These are phyloP conservation scores for Wickerhamiella alocasiicola DNA, from an alignment of 805 yeast genomes.

Conservation along the genomic window DNA sequence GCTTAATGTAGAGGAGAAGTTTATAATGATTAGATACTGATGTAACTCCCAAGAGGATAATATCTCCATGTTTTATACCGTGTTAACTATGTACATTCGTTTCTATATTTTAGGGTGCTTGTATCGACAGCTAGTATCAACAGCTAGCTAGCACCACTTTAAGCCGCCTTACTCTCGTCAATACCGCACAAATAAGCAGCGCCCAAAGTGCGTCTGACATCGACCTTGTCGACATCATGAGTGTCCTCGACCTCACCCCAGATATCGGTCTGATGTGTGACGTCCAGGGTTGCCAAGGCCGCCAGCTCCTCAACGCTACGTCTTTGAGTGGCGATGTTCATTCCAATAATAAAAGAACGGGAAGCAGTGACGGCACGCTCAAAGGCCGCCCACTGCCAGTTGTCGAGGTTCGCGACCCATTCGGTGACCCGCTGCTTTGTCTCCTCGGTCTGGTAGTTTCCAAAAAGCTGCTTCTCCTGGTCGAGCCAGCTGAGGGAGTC, in stretches of 20 bases:
- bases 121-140: no score
- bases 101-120: no score
- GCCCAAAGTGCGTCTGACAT: conserved; percentile 68
- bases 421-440: conserved; percentile 48
- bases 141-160: no score
- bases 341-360: conserved; percentile 77
- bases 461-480: conserved; percentile 70
- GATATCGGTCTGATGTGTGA: conserved; percentile 66
- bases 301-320: conserved; percentile 56
- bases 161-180: no score
- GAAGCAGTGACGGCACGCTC: conserved; percentile 81
- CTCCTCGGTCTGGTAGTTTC: conserved; percentile 55
- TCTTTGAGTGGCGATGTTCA: conserved; percentile 38
- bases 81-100: no score
- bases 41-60: no score
- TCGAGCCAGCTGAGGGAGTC: conserved; percentile 51
- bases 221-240: conserved; percentile 93
- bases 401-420: conserved; percentile 51
- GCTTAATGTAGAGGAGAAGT: neutral
- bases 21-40: neutral
- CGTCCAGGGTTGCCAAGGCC: conserved; percentile 67
- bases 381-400: conserved; percentile 74
- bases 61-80: no score
- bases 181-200: conserved; percentile 54
- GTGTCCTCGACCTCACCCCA: conserved; percentile 99